A percentile compares a stretch with the other conserved stretches of the same genome.
phyloP scores from a whole-genome alignment of 345 rosid species.

The Isatis tinctoria region DNA sequence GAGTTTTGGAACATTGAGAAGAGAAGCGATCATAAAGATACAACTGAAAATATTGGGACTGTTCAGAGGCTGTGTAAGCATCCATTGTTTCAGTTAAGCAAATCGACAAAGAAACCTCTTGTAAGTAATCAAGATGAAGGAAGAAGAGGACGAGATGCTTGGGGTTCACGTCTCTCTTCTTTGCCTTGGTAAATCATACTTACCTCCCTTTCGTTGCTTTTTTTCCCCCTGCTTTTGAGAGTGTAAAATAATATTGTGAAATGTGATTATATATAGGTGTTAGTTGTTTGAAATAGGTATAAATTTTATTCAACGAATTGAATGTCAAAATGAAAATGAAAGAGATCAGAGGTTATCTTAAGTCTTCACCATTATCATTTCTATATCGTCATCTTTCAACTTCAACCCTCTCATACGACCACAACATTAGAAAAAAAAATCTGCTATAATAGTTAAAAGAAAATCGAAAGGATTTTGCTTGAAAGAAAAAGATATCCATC shows the following conservation, averaged over 20 bases:
- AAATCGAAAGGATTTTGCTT: background rate
- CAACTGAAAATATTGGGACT: conserved; percentile 46
- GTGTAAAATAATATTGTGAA: conserved; percentile 22
- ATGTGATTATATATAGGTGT: conserved; percentile 25
- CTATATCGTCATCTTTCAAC: background rate
- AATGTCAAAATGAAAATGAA: background rate
- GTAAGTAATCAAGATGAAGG: conserved; percentile 53
- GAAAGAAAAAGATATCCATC: background rate
- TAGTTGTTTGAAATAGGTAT: conserved; percentile 18
- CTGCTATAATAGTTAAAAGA: background rate
- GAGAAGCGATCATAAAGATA: conserved; percentile 34
- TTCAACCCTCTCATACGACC: background rate
- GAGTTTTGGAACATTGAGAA: conserved; percentile 36
- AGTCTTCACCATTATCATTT: no score
- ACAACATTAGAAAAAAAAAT: background rate
- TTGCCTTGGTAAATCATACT: conserved; percentile 27
- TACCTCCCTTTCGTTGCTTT: background rate
- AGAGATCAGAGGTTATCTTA: background rate
- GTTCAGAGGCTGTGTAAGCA: conserved; percentile 63
- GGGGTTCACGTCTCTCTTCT: conserved; percentile 38
- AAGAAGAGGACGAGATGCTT: conserved; percentile 38
- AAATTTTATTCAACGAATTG: background rate
- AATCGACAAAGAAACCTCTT: conserved; percentile 52
- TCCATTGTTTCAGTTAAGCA: conserved; percentile 64
- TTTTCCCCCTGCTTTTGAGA: background rate